Conservation (phyloP, 2,329 filamentous ascomycete species). For the Alternaria ventricosa region DNA sequence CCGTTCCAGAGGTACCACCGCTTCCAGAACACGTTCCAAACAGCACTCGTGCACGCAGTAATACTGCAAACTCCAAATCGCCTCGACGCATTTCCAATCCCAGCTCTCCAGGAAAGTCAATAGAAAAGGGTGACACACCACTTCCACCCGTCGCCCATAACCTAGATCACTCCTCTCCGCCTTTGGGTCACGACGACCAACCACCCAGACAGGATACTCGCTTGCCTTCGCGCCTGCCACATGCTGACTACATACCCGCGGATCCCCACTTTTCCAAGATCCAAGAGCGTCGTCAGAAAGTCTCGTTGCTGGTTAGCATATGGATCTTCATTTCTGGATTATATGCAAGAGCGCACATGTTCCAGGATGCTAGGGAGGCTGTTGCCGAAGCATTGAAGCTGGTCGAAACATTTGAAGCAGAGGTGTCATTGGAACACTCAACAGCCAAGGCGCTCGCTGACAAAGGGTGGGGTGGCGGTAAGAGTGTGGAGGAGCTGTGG, state of each 20-base stretch:
- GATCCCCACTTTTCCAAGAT: conserved; percentile 58
- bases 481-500: conserved; percentile 83
- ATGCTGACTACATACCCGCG: conserved; percentile 40
- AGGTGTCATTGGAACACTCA: conserved; percentile 67
- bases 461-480: conserved; percentile 78
- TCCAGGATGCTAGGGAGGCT: conserved; percentile 80
- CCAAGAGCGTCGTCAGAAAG: conserved; percentile 62
- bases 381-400: conserved; percentile 82
- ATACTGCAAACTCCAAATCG: conserved; percentile 19
- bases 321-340: conserved; percentile 92
- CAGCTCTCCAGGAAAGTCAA: conserved; percentile 33
- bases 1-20: conserved; percentile 29
- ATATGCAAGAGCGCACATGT: conserved; percentile 81
- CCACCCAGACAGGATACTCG: conserved; percentile 53
- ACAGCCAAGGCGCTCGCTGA: conserved; percentile 68
- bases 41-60: conserved; percentile 21
- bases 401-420: conserved; percentile 72
- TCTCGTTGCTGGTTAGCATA: conserved; percentile 72
- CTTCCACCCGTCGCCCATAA: conserved; percentile 53
- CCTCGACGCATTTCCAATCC: conserved; percentile 28
- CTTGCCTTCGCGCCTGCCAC: conserved; percentile 50
- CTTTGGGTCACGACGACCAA: conserved; percentile 49
- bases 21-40: conserved; percentile 30
- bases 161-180: conserved; percentile 44
- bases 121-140: conserved; percentile 44